Evolutionary conservation across 768 basidiomycete genomes (phyloP).

Genomic region (Tephrocybe sp.): DNA sequence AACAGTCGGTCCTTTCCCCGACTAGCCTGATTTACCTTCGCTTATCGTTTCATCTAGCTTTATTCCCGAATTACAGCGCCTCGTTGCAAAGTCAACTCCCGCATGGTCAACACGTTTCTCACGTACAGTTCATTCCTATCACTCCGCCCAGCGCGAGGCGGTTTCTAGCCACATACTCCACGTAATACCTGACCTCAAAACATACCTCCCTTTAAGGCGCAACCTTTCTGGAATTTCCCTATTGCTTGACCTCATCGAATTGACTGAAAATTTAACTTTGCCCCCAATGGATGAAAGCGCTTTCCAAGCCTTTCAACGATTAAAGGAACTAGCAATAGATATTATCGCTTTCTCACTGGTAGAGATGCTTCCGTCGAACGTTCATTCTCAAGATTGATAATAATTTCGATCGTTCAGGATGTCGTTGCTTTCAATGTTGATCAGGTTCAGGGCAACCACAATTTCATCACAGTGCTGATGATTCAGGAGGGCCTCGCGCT

Average conservation of each 20-base stretch:
- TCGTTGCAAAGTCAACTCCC: constrained; percentile 27
- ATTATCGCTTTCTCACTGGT: constrained; percentile 56
- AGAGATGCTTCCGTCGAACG: constrained; percentile 14
- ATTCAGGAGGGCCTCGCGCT: constrained; percentile 37
- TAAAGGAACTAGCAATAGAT: constrained; percentile 42
- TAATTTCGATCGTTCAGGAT: constrained; percentile 41
- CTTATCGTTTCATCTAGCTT: constrained; percentile 28
- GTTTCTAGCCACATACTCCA: constrained; percentile 21
- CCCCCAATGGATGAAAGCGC: constrained; percentile 26
- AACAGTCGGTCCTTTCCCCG: constrained; percentile 27
- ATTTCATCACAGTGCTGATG: constrained; percentile 51
- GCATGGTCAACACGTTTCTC: constrained; percentile 43
- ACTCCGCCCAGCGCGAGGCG: constrained; percentile 29
- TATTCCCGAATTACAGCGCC: constrained; percentile 32
- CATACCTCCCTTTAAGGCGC: constrained; percentile 44
- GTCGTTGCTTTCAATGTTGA: constrained; percentile 52
- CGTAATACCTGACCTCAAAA: constrained; percentile 38
- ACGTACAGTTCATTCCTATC: constrained; percentile 30
- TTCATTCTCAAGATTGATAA: constrained; percentile 2
- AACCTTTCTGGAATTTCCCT: constrained; percentile 47
- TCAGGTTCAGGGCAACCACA: constrained; percentile 36
- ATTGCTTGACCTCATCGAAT: constrained; percentile 50
- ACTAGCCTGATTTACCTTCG: constrained; percentile 8
- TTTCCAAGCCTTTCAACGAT: constrained; percentile 23
- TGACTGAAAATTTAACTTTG: constrained; percentile 43